These are phyloP conservation scores for Calocybe cyanea DNA, from an alignment of 768 basidiomycete species.

Conservation along the genomic window DNA sequence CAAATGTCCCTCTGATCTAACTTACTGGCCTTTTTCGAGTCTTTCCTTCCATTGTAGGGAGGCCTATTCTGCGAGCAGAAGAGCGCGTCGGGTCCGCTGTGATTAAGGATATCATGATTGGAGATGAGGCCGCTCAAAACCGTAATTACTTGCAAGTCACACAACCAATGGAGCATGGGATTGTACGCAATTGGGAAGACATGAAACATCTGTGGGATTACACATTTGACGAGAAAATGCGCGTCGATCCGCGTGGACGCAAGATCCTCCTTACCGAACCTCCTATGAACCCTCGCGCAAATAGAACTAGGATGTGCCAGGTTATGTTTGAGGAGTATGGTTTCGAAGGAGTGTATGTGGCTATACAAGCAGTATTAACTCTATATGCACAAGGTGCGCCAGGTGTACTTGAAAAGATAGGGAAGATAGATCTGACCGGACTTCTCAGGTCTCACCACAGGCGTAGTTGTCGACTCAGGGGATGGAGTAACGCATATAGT, in stretches of 20 bases:
- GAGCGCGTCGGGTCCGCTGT: constrained; percentile 82
- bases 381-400: constrained; percentile 93
- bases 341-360: constrained; percentile 93
- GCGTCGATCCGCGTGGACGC: constrained; percentile 77
- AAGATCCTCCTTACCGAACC: constrained; percentile 97
- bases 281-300: constrained; percentile 96
- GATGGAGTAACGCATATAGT: constrained; percentile 99
- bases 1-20: neutral
- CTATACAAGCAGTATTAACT: constrained; percentile 97
- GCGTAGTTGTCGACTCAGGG: constrained; percentile 98
- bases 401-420: neutral
- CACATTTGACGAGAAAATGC: constrained; percentile 94
- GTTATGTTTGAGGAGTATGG: constrained; percentile 99
- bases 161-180: constrained; percentile 99
- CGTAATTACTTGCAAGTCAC: constrained; percentile 95
- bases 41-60: constrained; percentile 94
- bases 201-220: constrained; percentile 99
- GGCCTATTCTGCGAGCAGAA: constrained; percentile 95
- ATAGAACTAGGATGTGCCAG: constrained; percentile 91
- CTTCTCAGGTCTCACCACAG: constrained; percentile 86
- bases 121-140: constrained; percentile 92
- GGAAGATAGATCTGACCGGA: neutral
- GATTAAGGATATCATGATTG: constrained; percentile 98
- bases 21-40: constrained; percentile 41
- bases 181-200: constrained; percentile 98